phyloP scores from a whole-genome alignment of 2,329 filamentous ascomycete species.

The Diaporthe sp. region DNA sequence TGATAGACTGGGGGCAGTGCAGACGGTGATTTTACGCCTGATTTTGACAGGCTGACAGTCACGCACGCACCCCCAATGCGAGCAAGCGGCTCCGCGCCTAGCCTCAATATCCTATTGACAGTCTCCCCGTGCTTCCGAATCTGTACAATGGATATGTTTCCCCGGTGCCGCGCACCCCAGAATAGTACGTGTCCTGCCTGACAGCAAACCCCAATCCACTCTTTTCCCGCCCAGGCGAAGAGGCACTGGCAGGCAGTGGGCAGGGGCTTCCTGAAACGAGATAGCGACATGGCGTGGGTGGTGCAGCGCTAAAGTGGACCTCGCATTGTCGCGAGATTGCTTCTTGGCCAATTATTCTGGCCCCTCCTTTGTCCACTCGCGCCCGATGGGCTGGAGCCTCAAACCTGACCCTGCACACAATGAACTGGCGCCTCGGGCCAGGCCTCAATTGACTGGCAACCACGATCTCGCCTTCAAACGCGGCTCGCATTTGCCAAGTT shows the following conservation, averaged over 20 bases:
- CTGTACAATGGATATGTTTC: not conserved
- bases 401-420: slow-evolving; percentile 27
- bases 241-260: slow-evolving; percentile 12
- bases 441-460: slow-evolving; percentile 27
- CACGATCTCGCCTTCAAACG: slow-evolving; percentile 15
- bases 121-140: not conserved
- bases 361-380: not conserved
- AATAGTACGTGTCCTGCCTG: not conserved
- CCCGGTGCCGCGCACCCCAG: not conserved
- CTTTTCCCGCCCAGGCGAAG: not conserved
- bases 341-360: slow-evolving; percentile 27
- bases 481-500: slow-evolving; percentile 19
- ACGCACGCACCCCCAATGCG: not conserved
- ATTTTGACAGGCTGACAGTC: slow-evolving; percentile 3
- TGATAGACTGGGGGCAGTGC: slow-evolving; percentile 21
- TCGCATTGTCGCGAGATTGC: slow-evolving; percentile 25
- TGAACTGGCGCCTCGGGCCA: not conserved
- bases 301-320: slow-evolving; percentile 26
- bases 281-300: not conserved
- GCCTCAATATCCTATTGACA: not conserved
- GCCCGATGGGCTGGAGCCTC: not conserved
- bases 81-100: not conserved
- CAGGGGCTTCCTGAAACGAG: slow-evolving; percentile 9
- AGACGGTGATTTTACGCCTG: not conserved
- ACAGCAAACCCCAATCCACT: slow-evolving; percentile 1